Conservation (phyloP, 495 filamentous ascomycete genomes). For the Daldinia grandis region DNA sequence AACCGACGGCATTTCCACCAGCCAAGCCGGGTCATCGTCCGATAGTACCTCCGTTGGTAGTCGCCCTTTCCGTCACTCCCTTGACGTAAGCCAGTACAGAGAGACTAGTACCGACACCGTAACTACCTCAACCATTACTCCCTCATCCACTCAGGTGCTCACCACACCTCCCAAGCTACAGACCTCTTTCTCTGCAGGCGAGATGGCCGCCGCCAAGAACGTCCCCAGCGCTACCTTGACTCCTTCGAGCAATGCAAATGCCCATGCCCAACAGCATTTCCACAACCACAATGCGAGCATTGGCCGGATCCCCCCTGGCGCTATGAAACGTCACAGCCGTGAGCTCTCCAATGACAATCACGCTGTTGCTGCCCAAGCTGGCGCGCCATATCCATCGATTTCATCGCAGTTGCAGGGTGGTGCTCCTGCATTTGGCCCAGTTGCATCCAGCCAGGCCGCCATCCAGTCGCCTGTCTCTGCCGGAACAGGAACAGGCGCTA, state of each 20-base stretch:
- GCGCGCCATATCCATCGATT: slow-evolving; percentile 59
- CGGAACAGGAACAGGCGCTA: slow-evolving; percentile 39
- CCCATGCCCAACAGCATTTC: slow-evolving; percentile 77
- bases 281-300: slow-evolving; percentile 85
- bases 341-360: slow-evolving; percentile 64
- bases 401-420: slow-evolving; percentile 79
- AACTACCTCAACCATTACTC: slow-evolving; percentile 47
- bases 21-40: slow-evolving; percentile 42
- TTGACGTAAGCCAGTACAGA: slow-evolving; percentile 59
- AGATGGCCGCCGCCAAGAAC: slow-evolving; percentile 84
- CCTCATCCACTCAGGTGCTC: slow-evolving; percentile 52
- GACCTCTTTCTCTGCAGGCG: slow-evolving; percentile 88
- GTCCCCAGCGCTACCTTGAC: slow-evolving; percentile 45
- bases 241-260: slow-evolving; percentile 60
- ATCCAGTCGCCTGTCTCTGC: slow-evolving; percentile 46
- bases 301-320: slow-evolving; percentile 75
- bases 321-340: slow-evolving; percentile 70
- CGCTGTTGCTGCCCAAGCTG: slow-evolving; percentile 55
- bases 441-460: slow-evolving; percentile 46
- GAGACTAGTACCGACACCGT: slow-evolving; percentile 41
- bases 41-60: slow-evolving; percentile 53
- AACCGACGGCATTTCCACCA: slow-evolving; percentile 33
- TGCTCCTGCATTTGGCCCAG: slow-evolving; percentile 74
- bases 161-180: slow-evolving; percentile 74
- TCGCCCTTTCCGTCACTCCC: slow-evolving; percentile 64